phyloP scores from a whole-genome alignment of 768 basidiomycete species.

The Chalciporus pseudorubinellus region DNA sequence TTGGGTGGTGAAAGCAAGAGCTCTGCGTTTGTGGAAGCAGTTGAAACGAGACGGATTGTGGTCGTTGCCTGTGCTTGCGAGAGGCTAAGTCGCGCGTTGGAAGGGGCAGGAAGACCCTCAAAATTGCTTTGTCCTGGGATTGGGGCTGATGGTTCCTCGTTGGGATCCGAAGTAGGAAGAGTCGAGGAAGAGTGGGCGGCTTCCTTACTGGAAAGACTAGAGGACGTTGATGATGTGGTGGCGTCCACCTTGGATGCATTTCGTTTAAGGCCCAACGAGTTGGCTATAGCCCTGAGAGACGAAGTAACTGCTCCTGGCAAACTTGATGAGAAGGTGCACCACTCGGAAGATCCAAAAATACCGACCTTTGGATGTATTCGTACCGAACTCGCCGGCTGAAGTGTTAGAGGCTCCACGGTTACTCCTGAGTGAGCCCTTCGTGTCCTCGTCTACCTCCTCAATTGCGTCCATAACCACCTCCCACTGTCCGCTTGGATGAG shows the following conservation, averaged over 20 bases:
- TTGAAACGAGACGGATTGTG: slow-evolving; percentile 48
- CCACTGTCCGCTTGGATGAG: slow-evolving; percentile 79
- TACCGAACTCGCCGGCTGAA: slow-evolving; percentile 69
- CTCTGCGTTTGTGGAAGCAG: slow-evolving; percentile 20
- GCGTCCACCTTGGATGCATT: slow-evolving; percentile 16
- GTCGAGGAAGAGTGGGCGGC: slow-evolving; percentile 24
- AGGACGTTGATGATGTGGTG: slow-evolving; percentile 30
- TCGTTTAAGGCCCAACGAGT: slow-evolving; percentile 69
- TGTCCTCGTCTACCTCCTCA: slow-evolving; percentile 58
- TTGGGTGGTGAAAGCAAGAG: slow-evolving; percentile 50
- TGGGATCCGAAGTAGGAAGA: slow-evolving; percentile 28
- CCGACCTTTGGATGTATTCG: slow-evolving; percentile 61
- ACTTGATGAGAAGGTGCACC: slow-evolving; percentile 1
- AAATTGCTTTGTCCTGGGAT: slow-evolving; percentile 59
- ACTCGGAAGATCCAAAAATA: slow-evolving; percentile 1
- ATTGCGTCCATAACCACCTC: slow-evolving; percentile 85
- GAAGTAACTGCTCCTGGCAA: slow-evolving; percentile 59
- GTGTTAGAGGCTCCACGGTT: slow-evolving; percentile 40
- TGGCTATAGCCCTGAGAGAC: slow-evolving; percentile 75
- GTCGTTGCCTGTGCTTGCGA: slow-evolving; percentile 46
- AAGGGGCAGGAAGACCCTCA: slow-evolving; percentile 59
- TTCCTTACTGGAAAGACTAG: slow-evolving; percentile 21
- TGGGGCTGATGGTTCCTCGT: slow-evolving; percentile 37
- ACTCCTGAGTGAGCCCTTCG: slow-evolving; percentile 30
- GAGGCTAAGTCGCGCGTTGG: slow-evolving; percentile 59